Percentiles rank a stretch among this genome's conserved stretches.
phyloP scores from a whole-genome alignment of 2,329 filamentous ascomycete species.

The Cordyceps pruinosa region DNA sequence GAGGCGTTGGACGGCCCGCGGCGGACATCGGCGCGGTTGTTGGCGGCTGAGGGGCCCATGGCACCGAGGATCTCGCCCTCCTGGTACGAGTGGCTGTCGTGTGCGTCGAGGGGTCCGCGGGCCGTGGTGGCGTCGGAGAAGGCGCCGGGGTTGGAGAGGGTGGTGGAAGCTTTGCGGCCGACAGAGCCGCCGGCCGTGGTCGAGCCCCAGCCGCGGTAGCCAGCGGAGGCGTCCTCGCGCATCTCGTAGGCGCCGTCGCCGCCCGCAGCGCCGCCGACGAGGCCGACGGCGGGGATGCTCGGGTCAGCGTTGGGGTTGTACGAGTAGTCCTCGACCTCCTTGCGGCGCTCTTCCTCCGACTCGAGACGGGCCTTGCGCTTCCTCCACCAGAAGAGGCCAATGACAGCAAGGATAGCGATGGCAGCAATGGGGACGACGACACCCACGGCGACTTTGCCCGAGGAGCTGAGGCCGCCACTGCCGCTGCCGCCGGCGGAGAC shows the following conservation, averaged over 20 bases:
- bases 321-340: conserved; percentile 94
- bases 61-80: conserved; percentile 79
- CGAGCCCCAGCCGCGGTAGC: conserved; percentile 92
- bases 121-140: conserved; percentile 73
- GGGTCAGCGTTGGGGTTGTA: conserved; percentile 98
- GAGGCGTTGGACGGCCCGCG: conserved; percentile 93
- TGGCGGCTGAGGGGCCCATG: conserved; percentile 64
- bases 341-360: conserved; percentile 80
- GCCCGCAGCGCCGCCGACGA: conserved; percentile 31
- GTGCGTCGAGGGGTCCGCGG: conserved; percentile 49
- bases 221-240: conserved; percentile 66
- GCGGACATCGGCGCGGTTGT: conserved; percentile 66
- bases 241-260: conserved; percentile 60
- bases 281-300: conserved; percentile 52
- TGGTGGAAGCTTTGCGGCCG: conserved; percentile 81
- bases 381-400: conserved; percentile 78
- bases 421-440: conserved; percentile 90
- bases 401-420: conserved; percentile 72
- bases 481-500: conserved; percentile 22
- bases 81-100: conserved; percentile 49
- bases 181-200: conserved; percentile 61
- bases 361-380: conserved; percentile 79
- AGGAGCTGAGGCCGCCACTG: conserved; percentile 46
- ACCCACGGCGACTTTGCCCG: conserved; percentile 78
- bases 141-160: conserved; percentile 67